Evolutionary conservation across 495 filamentous ascomycete genomes (phyloP).

Genomic region (Darksidea phi): DNA sequence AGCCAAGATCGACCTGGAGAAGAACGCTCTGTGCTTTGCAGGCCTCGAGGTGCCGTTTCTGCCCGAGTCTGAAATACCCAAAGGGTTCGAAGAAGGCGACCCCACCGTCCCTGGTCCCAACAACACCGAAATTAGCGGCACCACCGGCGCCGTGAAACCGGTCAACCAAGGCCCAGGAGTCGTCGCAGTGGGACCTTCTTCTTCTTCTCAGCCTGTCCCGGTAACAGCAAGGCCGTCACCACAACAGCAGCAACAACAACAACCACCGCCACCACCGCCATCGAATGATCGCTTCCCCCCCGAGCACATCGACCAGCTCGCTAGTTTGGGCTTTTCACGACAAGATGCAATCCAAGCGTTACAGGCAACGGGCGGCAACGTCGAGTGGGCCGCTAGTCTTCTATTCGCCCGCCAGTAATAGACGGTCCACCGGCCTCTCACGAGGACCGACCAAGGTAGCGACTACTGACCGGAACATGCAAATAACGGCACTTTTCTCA

Average conservation of each 20-base stretch:
- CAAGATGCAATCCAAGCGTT: slow-evolving; percentile 73
- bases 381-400: slow-evolving; percentile 77
- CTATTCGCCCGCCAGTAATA: slow-evolving; percentile 51
- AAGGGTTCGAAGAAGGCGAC: slow-evolving; percentile 72
- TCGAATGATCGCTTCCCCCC: slow-evolving; percentile 48
- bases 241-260: too few species aligned
- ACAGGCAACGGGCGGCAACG: slow-evolving; percentile 73
- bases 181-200: slow-evolving; percentile 29
- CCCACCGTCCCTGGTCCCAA: slow-evolving; percentile 82
- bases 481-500: too few species aligned
- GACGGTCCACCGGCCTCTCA: too few species aligned
- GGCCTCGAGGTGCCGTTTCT: slow-evolving; percentile 85
- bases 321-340: slow-evolving; percentile 71
- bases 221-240: not conserved
- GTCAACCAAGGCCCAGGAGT: slow-evolving; percentile 51
- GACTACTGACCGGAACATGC: too few species aligned
- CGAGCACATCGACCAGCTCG: slow-evolving; percentile 66
- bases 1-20: slow-evolving; percentile 82
- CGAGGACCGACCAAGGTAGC: too few species aligned
- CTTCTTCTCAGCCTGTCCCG: slow-evolving; percentile 23
- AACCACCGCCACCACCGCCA: too few species aligned
- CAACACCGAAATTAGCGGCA: slow-evolving; percentile 79
- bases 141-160: slow-evolving; percentile 76
- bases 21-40: slow-evolving; percentile 76
- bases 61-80: slow-evolving; percentile 89